Evolutionary conservation across 179 eudicot genomes (phyloP).

Genomic region (Carnegiea gigantea): DNA sequence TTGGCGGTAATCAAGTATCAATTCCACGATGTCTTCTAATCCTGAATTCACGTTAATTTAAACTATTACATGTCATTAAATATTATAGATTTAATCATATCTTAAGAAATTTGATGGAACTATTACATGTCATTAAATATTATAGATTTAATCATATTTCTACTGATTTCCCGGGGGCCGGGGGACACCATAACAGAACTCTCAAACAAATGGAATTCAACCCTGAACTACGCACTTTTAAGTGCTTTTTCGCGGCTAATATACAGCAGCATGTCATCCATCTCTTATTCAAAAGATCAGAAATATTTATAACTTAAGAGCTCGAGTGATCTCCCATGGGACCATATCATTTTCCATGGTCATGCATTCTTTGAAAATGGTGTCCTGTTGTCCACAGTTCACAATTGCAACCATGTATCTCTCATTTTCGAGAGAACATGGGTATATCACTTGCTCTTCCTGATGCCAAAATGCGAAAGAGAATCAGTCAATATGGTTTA

Average conservation of each 20-base stretch:
- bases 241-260: no score
- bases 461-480: conserved; percentile 24
- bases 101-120: no score
- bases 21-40: no score
- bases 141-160: no score
- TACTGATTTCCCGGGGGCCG: no score
- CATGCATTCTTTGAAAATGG: conserved; percentile 31
- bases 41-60: no score
- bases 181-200: not conserved
- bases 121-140: no score
- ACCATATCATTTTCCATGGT: conserved; percentile 39
- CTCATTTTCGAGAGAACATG: conserved; percentile 77
- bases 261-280: not conserved
- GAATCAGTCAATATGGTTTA: conserved; percentile 13
- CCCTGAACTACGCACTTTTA: no score
- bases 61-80: no score
- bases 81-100: no score
- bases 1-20: no score
- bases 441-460: conserved; percentile 94
- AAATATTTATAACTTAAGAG: conserved; percentile 41
- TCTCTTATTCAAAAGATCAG: not conserved
- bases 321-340: conserved; percentile 70
- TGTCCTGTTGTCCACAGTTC: conserved; percentile 44
- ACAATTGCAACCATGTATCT: conserved; percentile 65
- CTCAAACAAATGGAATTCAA: not conserved